phyloP scores from a whole-genome alignment of 805 yeast species.

The Yarrowia porcina region DNA sequence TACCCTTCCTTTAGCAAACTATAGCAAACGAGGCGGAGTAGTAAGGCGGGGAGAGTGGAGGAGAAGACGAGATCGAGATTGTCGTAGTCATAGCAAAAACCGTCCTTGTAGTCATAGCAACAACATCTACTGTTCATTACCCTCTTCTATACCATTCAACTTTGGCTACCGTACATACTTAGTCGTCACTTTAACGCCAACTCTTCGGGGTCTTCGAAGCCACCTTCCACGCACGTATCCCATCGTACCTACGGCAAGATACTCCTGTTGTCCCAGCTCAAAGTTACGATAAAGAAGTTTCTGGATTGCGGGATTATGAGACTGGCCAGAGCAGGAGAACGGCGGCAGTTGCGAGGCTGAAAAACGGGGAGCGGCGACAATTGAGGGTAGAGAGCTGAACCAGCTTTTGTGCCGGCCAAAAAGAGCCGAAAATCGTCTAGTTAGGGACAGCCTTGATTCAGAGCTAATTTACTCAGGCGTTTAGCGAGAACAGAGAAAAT shows the following conservation, averaged over 20 bases:
- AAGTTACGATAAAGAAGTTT: slow-evolving; percentile 16
- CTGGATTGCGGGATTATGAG: not conserved
- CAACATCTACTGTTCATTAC: no score
- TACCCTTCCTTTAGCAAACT: not conserved
- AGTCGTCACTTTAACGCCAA: no score
- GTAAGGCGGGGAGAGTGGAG: no score
- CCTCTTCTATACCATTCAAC: no score
- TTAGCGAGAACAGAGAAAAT: not conserved
- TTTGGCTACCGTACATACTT: no score
- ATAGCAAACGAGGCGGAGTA: not conserved
- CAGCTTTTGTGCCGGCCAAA: not conserved
- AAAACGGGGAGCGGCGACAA: not conserved
- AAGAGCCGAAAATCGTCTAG: not conserved
- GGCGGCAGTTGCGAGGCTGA: not conserved
- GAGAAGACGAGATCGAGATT: no score
- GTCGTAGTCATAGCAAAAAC: no score
- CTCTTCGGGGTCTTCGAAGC: not conserved
- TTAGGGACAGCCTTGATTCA: not conserved
- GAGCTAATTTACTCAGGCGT: slow-evolving; percentile 13
- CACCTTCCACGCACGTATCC: not conserved
- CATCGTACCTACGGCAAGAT: no score
- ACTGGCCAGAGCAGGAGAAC: not conserved
- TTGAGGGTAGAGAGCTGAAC: not conserved
- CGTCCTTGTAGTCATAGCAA: no score
- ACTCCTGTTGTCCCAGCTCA: no score